Conservation (phyloP, 805 yeast genomes). For the Candida dajiaensis region DNA sequence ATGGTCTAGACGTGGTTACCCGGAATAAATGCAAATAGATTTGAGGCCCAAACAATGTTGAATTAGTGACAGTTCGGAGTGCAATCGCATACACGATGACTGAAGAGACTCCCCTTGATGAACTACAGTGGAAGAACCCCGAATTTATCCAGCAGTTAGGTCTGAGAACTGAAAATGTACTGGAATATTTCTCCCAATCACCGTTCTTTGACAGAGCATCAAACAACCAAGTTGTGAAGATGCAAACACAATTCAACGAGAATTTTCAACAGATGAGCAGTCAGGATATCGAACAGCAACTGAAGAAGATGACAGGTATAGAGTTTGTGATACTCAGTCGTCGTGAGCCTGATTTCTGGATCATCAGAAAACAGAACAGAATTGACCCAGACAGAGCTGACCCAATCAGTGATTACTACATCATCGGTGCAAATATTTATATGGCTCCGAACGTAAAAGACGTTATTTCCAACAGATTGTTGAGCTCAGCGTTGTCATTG, state of each 20-base stretch:
- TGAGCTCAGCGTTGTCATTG: slow-evolving; percentile 26
- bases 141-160: slow-evolving; percentile 95
- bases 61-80: too few relatives aligned
- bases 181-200: slow-evolving; percentile 88
- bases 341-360: slow-evolving; percentile 91
- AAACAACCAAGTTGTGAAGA: slow-evolving; percentile 88
- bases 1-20: too few relatives aligned
- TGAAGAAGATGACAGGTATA: slow-evolving; percentile 74
- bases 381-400: slow-evolving; percentile 42
- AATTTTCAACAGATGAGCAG: slow-evolving; percentile 27
- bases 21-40: not conserved
- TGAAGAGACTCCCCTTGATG: slow-evolving; percentile 52
- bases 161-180: slow-evolving; percentile 78
- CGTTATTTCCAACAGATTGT: slow-evolving; percentile 63
- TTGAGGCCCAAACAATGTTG: slow-evolving; percentile 4
- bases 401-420: slow-evolving; percentile 72
- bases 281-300: slow-evolving; percentile 44
- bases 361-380: slow-evolving; percentile 77
- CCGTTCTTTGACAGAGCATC: slow-evolving; percentile 95
- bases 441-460: slow-evolving; percentile 80
- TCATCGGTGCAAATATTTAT: slow-evolving; percentile 87
- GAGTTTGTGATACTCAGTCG: slow-evolving; percentile 75
- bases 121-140: slow-evolving; percentile 94
- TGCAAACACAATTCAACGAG: slow-evolving; percentile 86
- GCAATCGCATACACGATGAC: slow-evolving; percentile 10